Percentiles rank a stretch among this genome's conserved stretches.
phyloP scores from a whole-genome alignment of 495 filamentous ascomycete species.

The Aspergillus hancockii region DNA sequence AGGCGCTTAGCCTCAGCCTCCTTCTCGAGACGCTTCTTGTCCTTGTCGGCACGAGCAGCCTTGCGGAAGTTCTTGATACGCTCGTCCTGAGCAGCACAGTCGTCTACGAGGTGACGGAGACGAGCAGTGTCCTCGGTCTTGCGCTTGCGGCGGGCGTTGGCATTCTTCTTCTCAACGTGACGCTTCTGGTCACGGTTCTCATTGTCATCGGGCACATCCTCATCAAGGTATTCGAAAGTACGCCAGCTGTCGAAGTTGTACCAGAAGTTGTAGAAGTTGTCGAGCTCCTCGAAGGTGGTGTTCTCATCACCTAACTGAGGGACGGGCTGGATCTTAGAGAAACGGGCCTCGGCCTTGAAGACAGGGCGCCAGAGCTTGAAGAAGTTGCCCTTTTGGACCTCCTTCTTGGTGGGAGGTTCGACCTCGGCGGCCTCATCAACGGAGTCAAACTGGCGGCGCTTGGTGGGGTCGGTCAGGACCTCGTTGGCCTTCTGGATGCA shows the following conservation, averaged over 20 bases:
- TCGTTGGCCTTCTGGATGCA: conserved; percentile 99
- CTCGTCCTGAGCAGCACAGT: conserved; percentile 77
- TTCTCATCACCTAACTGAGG: conserved; percentile 83
- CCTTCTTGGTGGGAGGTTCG: conserved; percentile 89
- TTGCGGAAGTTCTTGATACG: conserved; percentile 96
- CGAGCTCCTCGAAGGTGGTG: conserved; percentile 81
- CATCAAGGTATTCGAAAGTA: conserved; percentile 95
- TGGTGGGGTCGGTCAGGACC: conserved; percentile 85
- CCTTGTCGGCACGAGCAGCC: conserved; percentile 85
- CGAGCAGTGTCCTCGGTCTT: conserved; percentile 96
- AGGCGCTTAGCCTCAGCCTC: conserved; percentile 88
- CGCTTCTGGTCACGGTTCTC: conserved; percentile 99
- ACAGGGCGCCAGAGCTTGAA: conserved; percentile 90
- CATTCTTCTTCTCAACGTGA: conserved; percentile 95
- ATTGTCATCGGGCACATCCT: conserved; percentile 97
- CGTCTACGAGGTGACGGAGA: conserved; percentile 85
- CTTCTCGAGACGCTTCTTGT: conserved; percentile 86
- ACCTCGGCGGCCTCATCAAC: conserved; percentile 92
- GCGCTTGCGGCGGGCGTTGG: conserved; percentile 96
- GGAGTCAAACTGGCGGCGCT: conserved; percentile 93
- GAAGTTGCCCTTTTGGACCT: conserved; percentile 78
- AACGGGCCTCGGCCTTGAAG: conserved; percentile 87
- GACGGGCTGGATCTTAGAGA: conserved; percentile 87
- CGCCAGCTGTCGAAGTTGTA: conserved; percentile 99
- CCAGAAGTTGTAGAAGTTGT: conserved; percentile 98